Percentiles rank a stretch among this genome's conserved stretches.
phyloP scores from a whole-genome alignment of 2,329 filamentous ascomycete genomes.

The Exserohilum turcica region DNA sequence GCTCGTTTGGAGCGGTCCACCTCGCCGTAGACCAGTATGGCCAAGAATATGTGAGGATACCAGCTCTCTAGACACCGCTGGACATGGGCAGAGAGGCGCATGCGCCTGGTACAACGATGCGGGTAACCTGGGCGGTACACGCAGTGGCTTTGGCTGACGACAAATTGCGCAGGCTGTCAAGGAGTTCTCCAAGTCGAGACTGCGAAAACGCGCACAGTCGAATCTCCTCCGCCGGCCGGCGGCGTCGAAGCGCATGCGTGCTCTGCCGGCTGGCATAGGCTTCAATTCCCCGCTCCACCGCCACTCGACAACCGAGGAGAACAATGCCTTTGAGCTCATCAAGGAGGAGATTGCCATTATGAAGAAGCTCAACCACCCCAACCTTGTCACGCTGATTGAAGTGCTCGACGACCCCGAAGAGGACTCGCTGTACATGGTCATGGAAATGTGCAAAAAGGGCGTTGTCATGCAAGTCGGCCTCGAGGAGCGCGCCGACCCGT shows the following conservation, averaged over 20 bases:
- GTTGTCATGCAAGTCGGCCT: conserved; percentile 95
- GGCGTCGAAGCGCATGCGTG: conserved; percentile 58
- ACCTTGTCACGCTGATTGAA: conserved; percentile 90
- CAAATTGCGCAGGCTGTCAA: conserved; percentile 75
- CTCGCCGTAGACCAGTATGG: conserved; percentile 88
- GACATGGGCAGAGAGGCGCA: conserved; percentile 4
- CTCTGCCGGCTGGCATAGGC: conserved; percentile 58
- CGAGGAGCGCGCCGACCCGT: conserved; percentile 81
- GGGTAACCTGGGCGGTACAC: conserved; percentile 26
- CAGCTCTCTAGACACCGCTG: conserved; percentile 20
- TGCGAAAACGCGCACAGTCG: conserved; percentile 89
- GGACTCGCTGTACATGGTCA: conserved; percentile 96
- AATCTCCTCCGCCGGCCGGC: conserved; percentile 75
- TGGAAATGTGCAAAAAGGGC: conserved; percentile 98
- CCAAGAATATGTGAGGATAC: conserved; percentile 79
- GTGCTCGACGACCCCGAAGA: conserved; percentile 94
- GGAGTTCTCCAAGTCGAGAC: conserved; percentile 91
- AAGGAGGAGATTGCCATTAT: conserved; percentile 97
- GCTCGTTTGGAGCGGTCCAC: conserved; percentile 94
- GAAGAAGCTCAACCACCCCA: conserved; percentile 96
- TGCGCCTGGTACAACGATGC: conserved; percentile 24
- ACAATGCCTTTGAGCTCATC: conserved; percentile 82
- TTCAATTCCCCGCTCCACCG: conserved; percentile 70
- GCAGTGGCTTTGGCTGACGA: conserved; percentile 37
- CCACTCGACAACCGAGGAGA: conserved; percentile 61